Percentiles rank a stretch among this genome's conserved stretches.
These are phyloP conservation scores for Pyrenochaeta sp. DNA, from an alignment of 2,329 filamentous ascomycete species.

Conservation along the genomic window DNA sequence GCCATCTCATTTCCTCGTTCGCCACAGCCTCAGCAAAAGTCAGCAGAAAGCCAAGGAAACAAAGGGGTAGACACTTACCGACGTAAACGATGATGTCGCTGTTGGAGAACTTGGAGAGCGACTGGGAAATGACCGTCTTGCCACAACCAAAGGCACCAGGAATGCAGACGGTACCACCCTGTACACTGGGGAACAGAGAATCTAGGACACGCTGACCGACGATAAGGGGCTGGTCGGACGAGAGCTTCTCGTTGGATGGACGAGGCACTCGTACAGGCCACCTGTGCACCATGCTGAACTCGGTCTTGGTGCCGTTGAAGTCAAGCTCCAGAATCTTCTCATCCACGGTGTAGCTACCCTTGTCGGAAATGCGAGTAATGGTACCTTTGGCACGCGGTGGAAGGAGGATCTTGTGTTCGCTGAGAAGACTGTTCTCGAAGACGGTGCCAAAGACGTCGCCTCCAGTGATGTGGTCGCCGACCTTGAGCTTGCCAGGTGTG, in stretches of 20 bases:
- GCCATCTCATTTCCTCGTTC: constrained; percentile 99
- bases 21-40: constrained; percentile 57
- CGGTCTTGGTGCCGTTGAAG: constrained; percentile 94
- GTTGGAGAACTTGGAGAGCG: constrained; percentile 99
- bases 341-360: constrained; percentile 92
- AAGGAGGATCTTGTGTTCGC: constrained; percentile 90
- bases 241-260: constrained; percentile 89
- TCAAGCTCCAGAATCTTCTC: constrained; percentile 95
- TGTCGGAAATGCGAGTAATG: constrained; percentile 87
- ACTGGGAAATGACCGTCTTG: constrained; percentile 99
- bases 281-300: constrained; percentile 97
- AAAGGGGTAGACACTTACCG: constrained; percentile 53
- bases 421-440: constrained; percentile 93
- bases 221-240: constrained; percentile 88
- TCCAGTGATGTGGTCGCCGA: constrained; percentile 95
- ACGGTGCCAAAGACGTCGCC: constrained; percentile 96
- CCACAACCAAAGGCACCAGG: constrained; percentile 98
- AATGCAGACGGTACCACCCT: constrained; percentile 97
- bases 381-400: constrained; percentile 89
- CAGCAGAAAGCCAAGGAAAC: neutral
- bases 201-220: constrained; percentile 97
- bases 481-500: constrained; percentile 82
- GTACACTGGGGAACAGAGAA: constrained; percentile 93
- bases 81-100: constrained; percentile 99
- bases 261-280: constrained; percentile 98